These are phyloP conservation scores for Talaromyces sp. DNA, from an alignment of 2,329 filamentous ascomycete species.

Conservation along the genomic window DNA sequence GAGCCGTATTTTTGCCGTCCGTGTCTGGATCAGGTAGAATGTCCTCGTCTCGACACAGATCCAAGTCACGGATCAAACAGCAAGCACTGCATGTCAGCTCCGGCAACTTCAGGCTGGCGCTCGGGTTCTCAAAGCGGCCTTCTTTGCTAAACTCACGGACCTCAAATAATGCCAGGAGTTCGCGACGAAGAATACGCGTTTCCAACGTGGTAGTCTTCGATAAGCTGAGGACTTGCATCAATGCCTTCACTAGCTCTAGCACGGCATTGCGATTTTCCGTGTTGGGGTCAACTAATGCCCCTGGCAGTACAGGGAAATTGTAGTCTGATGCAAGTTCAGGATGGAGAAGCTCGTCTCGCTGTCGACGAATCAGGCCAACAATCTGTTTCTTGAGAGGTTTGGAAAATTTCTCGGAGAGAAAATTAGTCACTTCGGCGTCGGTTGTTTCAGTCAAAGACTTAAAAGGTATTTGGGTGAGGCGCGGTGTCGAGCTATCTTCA, in stretches of 20 bases:
- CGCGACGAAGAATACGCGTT: conserved; percentile 81
- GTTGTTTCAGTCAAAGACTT: conserved; percentile 58
- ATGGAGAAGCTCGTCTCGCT: conserved; percentile 84
- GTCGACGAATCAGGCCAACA: conserved; percentile 71
- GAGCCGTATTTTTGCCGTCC: conserved; percentile 28
- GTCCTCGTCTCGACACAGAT: conserved; percentile 86
- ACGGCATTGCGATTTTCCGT: conserved; percentile 70
- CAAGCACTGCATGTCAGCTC: conserved; percentile 87
- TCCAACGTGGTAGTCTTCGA: conserved; percentile 89
- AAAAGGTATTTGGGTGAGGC: conserved; percentile 57
- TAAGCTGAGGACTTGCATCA: conserved; percentile 88
- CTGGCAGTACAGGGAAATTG: conserved; percentile 71
- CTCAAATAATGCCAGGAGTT: conserved; percentile 85
- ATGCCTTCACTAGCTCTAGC: conserved; percentile 83
- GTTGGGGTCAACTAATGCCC: conserved; percentile 40
- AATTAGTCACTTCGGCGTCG: conserved; percentile 57
- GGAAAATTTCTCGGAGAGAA: conserved; percentile 79
- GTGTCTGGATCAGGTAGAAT: conserved; percentile 57
- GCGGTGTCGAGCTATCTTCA: conserved; percentile 56
- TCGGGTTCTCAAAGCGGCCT: conserved; percentile 84
- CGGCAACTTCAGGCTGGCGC: conserved; percentile 65
- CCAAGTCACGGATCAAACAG: conserved; percentile 81
- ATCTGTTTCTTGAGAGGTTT: conserved; percentile 90
- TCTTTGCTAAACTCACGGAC: conserved; percentile 89
- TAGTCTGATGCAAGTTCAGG: conserved; percentile 85